Evolutionary conservation across 2,329 filamentous ascomycete species (phyloP), one percentile per base, ranked within the genome.

Genomic region (Tolypocladium ophioglossoides): DNA sequence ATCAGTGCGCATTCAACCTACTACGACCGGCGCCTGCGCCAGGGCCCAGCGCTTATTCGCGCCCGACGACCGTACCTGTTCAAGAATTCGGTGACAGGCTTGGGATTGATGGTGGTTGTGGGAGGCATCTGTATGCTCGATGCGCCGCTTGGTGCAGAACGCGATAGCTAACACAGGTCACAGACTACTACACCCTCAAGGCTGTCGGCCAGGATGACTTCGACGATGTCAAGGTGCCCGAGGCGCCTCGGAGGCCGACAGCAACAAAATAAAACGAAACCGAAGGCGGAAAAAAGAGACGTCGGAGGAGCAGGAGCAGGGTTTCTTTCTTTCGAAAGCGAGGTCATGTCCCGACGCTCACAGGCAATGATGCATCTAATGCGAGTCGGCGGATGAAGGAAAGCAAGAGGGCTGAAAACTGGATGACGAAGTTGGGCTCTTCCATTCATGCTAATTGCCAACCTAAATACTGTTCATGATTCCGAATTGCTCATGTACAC

Each of bases 131-230:
- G 94, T 99, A 82, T 59, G 89, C 82, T n/a, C n/a, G 52, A 40
- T 50, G 41, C 30, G n/a, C 4, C 20, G 14, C 20, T 9, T 12
- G 2, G 11, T 12, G 10, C 38, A 2, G 9, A 24, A 14, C 12
- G 7, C 14, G 6, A 12, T n/a, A 14, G 50, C 62, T 64, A 54
- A 65, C 54, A 38, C 30, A 20, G 47, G 18, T 18, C 6, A 48
- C 54, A 83, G 80, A 83, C 63, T 73, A 72, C 61, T 83, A 83
- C 66, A 83, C 80, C 4, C 86, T 99, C 67, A 82, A 78, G 61
- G 90, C 89, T 53, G 88, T 99, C 66, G 90, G 92, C 46, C 94
- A 97, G 72, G 94, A 97, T 71, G 89, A 96, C 61, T 99, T 99
- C 74, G 89, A 91, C 55, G 94, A 99, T 68, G 91, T 97, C 63